Evolutionary conservation across 177 flowering plant species (phyloP), one percentile per base, ranked within the genome.

Genomic region (Vitis hybrid): DNA sequence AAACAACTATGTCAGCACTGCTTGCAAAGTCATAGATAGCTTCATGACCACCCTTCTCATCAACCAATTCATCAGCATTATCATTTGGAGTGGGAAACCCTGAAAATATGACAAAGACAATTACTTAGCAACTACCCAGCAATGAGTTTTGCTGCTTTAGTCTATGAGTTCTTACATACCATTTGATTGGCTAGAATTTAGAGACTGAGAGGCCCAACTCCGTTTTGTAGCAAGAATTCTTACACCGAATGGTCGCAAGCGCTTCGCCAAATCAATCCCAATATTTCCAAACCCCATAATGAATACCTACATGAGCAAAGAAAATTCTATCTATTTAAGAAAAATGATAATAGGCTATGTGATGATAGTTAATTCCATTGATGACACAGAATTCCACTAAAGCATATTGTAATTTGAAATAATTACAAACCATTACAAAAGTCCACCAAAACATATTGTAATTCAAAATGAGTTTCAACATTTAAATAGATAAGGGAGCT

Each of bases 201-300:
- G 69, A 3, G 64, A 30, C 61, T 63, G 13, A 23, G 79, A 74
- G 10, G 73, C 56, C 98, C 98, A 94, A 68, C 84, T 88, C 66
- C 98, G 76, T 78, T 88, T 94, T 48, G 98, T 88, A 64, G 97
- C 98, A 68, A 92, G 80, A 68, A 94, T 83, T 78, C 80, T 89
- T 19, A 94, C 97, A 72, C 93, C 97, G 80, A 94, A 94, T 21
- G 97, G 91, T 52, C 82, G 74, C 80, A 94, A 78, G 61, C 97
- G 93, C 75, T 83, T 89, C 61, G 98, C 98, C 82, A 94, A 82
- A 56, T 88, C 89, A 64, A 79, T 76, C 51, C 98, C 98, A 74
- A 91, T 92, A 60, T 80, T 84, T 72, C 98, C 98, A 81, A 69
- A 90, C 66, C 98, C 98, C 88, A 92, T 8, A 67, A 92, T 92